Evolutionary conservation across 1,139 yeast species (phyloP).

Genomic region (Scheffersomyces insectosa): DNA sequence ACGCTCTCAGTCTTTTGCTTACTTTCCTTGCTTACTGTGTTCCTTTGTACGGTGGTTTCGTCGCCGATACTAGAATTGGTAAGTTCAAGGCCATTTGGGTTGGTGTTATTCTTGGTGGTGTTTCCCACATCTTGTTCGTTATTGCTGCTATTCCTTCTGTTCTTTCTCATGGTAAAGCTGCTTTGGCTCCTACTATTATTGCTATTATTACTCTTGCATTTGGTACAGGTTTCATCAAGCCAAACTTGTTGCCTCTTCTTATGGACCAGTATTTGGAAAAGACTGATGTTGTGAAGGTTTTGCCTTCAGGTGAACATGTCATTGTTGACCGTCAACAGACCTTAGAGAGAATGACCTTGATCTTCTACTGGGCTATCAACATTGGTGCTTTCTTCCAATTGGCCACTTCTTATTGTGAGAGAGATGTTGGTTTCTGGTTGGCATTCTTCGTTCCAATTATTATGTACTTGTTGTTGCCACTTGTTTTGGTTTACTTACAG

Average conservation of each 20-base stretch:
- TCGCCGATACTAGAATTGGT: slow-evolving; percentile 22
- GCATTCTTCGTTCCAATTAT: slow-evolving; percentile 64
- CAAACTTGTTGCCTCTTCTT: slow-evolving; percentile 51
- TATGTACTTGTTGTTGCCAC: slow-evolving; percentile 49
- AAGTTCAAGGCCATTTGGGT: slow-evolving; percentile 23
- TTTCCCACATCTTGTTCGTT: slow-evolving; percentile 23
- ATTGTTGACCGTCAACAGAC: slow-evolving; percentile 72
- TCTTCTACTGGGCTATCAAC: slow-evolving; percentile 80
- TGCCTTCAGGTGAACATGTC: slow-evolving; percentile 64
- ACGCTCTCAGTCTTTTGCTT: slow-evolving; percentile 19
- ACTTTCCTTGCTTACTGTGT: slow-evolving; percentile 23
- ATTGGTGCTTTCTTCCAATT: slow-evolving; percentile 77
- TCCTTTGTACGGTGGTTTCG: slow-evolving; percentile 23
- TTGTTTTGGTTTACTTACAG: slow-evolving; percentile 40
- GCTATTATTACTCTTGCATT: slow-evolving; percentile 21
- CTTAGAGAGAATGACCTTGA: slow-evolving; percentile 70
- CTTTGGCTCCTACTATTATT: slow-evolving; percentile 18
- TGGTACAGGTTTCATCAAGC: slow-evolving; percentile 54
- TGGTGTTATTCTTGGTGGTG: slow-evolving; percentile 23
- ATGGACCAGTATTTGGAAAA: slow-evolving; percentile 55
- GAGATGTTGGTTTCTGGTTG: slow-evolving; percentile 73
- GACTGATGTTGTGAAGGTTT: slow-evolving; percentile 57
- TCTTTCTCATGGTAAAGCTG: slow-evolving; percentile 16
- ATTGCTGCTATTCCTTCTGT: slow-evolving; percentile 21
- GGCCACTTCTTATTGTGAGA: slow-evolving; percentile 74